Evolutionary conservation across 805 yeast genomes (phyloP).

Genomic region (Sporopachydermia lactativora): DNA sequence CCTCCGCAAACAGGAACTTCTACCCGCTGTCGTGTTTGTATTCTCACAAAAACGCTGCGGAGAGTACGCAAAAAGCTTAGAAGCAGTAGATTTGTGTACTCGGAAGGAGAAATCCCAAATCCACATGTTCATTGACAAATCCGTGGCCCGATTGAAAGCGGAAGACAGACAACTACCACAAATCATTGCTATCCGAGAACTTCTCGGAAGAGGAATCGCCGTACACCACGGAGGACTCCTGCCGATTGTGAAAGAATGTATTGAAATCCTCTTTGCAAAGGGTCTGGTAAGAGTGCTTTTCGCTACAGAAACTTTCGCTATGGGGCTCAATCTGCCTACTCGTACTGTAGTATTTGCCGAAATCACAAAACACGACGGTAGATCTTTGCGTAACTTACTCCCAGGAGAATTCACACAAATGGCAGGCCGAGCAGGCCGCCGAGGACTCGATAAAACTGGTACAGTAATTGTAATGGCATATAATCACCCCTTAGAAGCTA

Average conservation of each 20-base stretch:
- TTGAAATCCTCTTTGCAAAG: constrained; percentile 81
- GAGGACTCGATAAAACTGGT: constrained; percentile 92
- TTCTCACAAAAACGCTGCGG: constrained; percentile 91
- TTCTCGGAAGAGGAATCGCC: constrained; percentile 84
- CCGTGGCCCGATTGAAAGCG: constrained; percentile 72
- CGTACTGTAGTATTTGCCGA: constrained; percentile 89
- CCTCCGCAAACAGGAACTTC: constrained; percentile 48
- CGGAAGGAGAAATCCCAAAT: constrained; percentile 83
- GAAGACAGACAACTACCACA: constrained; percentile 94
- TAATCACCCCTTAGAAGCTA: constrained; percentile 41
- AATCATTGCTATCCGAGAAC: constrained; percentile 65
- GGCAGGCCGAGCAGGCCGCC: constrained; percentile 99
- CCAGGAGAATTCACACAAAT: constrained; percentile 98
- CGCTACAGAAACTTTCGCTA: constrained; percentile 97
- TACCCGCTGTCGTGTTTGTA: constrained; percentile 89
- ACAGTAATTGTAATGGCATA: constrained; percentile 89
- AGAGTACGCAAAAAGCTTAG: constrained; percentile 72
- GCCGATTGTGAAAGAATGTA: constrained; percentile 87
- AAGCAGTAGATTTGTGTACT: constrained; percentile 63
- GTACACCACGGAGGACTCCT: constrained; percentile 91
- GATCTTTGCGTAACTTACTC: constrained; percentile 58
- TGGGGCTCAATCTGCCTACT: constrained; percentile 95
- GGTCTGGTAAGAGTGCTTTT: constrained; percentile 80
- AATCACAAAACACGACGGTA: constrained; percentile 82
- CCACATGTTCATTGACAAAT: constrained; percentile 84